Base-by-base conservation (phyloP, 768 basidiomycete species). In the Calocybe indica region DNA sequence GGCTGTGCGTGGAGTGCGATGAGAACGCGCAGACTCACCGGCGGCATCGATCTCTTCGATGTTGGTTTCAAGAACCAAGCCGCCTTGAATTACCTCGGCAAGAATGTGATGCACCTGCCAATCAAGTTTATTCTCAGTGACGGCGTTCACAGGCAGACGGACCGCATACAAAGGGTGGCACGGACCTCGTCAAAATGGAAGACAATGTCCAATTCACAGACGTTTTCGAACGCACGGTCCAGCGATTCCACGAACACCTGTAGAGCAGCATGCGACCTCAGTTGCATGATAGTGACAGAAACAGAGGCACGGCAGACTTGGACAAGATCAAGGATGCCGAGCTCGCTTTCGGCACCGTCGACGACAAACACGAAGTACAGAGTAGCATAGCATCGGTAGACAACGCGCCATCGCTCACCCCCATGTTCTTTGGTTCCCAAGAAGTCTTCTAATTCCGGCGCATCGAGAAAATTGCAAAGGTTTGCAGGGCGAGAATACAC, bases 241-340 rank as follows among this genome's bases (percentile, higher is more conserved):
- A 99, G 75, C 3, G 91, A 86, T 70, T 99, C 96, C 49, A 99
- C 96, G 59, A 99, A 92, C 12, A 99, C 96, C 94, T 94, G 52
- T 7, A 49, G 6, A 22, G 6, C 33, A 37, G 11, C 37, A 14
- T 9, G 32, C 9, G 41, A 7, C 28, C 40, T 39, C 22, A 43
- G 10, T 12, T 2, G 35, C 13, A 29, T 11, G 28, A 38, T 40
- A 44, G 33, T 33, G 12, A 5, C 12, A 28, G 7, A 9, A 29
- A 28, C 10, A 29, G 34, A 43, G 13, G 52, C 14, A 14, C 30
- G 49, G 58, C 82, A 49, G 58, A 93, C 94, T 77, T 99, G 96
- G 43, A 99, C 97, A 51, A 99, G 69, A 62, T 99, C 96, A 39
- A 99, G 69, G 53, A 98, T 87, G 3, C 95, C 96, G 15, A 99